These are phyloP conservation scores for Pleurotus tuoliensis DNA, from an alignment of 768 basidiomycete species.

Conservation along the genomic window DNA sequence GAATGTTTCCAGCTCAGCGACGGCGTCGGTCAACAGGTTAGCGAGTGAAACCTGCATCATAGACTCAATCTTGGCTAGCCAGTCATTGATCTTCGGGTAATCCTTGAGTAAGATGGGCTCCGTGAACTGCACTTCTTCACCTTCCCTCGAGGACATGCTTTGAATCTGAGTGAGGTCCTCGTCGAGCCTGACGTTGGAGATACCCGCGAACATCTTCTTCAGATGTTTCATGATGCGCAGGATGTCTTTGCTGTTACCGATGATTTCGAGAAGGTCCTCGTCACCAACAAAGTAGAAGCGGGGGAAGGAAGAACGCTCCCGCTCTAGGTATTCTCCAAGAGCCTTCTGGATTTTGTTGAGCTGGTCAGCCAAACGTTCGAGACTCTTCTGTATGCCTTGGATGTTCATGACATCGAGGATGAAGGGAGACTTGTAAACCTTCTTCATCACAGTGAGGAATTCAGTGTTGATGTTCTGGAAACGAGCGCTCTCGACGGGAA, in stretches of 20 bases:
- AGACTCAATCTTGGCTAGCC: conserved; percentile 87
- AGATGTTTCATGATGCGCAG: conserved; percentile 97
- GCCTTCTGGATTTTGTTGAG: conserved; percentile 99
- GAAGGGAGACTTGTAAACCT: conserved; percentile 98
- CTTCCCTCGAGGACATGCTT: conserved; percentile 94
- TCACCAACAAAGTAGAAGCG: conserved; percentile 99
- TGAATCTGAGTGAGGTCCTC: conserved; percentile 85
- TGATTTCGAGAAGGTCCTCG: conserved; percentile 97
- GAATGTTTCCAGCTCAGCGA: conserved; percentile 75
- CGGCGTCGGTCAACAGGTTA: conserved; percentile 72
- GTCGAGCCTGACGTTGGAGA: conserved; percentile 84
- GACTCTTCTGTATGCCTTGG: conserved; percentile 91
- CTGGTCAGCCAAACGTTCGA: conserved; percentile 94
- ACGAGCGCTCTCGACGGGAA: conserved; percentile 95
- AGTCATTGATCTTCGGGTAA: conserved; percentile 97
- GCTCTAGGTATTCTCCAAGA: conserved; percentile 96
- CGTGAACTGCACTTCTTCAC: conserved; percentile 86
- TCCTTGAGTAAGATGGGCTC: conserved; percentile 86
- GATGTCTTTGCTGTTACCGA: conserved; percentile 99
- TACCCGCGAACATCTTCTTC: conserved; percentile 99
- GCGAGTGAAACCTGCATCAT: conserved; percentile 93
- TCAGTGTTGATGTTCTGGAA: conserved; percentile 99
- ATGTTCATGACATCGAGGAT: conserved; percentile 97
- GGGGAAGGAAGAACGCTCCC: conserved; percentile 96
- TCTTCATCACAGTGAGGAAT: conserved; percentile 98